Evolutionary conservation across 345 rosid species (phyloP), one percentile per base, ranked within the genome.

Genomic region (Euphorbia lathyris): DNA sequence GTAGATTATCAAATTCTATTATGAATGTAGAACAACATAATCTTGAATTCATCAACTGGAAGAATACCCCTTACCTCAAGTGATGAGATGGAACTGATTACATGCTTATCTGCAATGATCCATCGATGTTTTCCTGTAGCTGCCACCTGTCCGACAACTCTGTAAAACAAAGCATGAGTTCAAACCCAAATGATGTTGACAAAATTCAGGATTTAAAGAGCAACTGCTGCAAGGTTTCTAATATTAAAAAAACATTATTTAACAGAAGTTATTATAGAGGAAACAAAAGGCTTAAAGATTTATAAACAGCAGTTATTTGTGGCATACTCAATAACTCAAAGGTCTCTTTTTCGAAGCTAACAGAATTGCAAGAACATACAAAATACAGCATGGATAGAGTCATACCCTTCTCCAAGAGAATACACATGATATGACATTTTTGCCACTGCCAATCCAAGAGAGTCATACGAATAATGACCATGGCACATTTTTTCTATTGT

Each of bases 371-470:
- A 65, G 25, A 76, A 29, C 72, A 50, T 20, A 17, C 58, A 55
- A 19, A 66, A 47, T 26, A 27, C 34, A 70, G 19, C 65, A 73
- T 8, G 59, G 56, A 77, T 58, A 55, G 61, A 66, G 69, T 1
- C 84, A 66, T 88, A 93, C 98, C 98, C 96, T 81, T 93, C 92
- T 72, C 98, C 98, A 14, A 91, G 83, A 71, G 96, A 84, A 84
- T 87, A 91, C 22, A 80, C 94, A 58, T 86, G 90, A 80, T 84
- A 89, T 50, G 94, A 87, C 98, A 93, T 89, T 86, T 89, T 89
- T 50, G 96, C 92, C 81, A 93, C 78, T 55, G 96, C 94, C 66
- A 91, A 83, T 29, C 92, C 87, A 61, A 93, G 85, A 36, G 79
- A 85, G 56, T 93, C 92, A 55, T 66, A 79, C 0, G 84, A 73